These are phyloP conservation scores for Aegilops bicornis DNA, from an alignment of 176 grass and related monocot species.

Conservation along the genomic window DNA sequence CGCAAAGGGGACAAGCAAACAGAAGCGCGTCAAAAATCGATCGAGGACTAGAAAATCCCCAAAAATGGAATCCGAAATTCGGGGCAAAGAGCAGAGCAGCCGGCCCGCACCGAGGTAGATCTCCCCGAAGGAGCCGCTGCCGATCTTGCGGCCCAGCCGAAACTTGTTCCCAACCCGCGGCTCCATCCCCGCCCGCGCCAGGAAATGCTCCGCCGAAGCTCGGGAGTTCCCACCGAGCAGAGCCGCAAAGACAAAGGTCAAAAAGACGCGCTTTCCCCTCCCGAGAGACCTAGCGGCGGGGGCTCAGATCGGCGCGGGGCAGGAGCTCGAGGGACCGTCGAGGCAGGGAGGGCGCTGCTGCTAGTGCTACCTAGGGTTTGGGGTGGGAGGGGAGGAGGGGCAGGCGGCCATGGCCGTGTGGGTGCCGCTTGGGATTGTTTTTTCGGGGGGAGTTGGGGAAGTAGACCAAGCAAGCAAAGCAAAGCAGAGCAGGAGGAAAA, in stretches of 20 bases:
- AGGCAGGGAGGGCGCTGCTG: not conserved
- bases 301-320: constrained; percentile 21
- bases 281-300: constrained; percentile 27
- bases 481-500: not conserved
- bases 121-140: constrained; percentile 97
- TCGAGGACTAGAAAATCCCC: not conserved
- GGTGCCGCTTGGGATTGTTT: constrained; percentile 16
- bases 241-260: not conserved
- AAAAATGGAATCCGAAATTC: not conserved
- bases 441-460: constrained; percentile 4
- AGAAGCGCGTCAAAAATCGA: constrained; percentile 10
- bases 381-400: not conserved
- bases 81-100: not conserved
- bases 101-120: constrained; percentile 79
- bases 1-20: not conserved
- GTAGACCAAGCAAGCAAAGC: constrained; percentile 38
- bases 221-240: constrained; percentile 21
- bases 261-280: constrained; percentile 17
- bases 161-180: constrained; percentile 95
- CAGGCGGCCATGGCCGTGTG: constrained; percentile 44
- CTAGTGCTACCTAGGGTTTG: constrained; percentile 50
- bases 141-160: constrained; percentile 96
- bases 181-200: constrained; percentile 52
- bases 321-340: not conserved
- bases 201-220: constrained; percentile 12